A percentile compares a stretch with the other conserved stretches of the same genome.
These are phyloP conservation scores for Eucalyptus regnans DNA, from an alignment of 345 rosid genomes.

Conservation along the genomic window DNA sequence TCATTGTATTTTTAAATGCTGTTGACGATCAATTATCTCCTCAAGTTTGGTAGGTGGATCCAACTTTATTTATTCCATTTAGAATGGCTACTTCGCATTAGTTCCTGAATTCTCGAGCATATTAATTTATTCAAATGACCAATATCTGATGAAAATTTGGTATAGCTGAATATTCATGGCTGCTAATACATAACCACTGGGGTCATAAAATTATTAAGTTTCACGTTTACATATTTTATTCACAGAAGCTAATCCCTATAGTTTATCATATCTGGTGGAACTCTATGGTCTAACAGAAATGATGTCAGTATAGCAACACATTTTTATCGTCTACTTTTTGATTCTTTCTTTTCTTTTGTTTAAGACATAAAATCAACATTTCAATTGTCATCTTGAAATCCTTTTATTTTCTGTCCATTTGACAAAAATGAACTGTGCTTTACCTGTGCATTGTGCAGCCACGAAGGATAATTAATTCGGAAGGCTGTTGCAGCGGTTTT, in stretches of 20 bases:
- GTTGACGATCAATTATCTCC: background rate
- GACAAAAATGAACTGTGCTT: background rate
- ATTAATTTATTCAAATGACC: background rate
- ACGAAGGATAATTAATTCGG: background rate
- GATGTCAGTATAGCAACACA: no score
- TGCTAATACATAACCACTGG: background rate
- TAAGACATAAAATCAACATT: background rate
- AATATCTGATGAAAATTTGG: background rate
- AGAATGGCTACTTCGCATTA: background rate
- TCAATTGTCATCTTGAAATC: background rate
- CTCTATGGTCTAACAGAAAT: background rate
- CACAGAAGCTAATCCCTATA: background rate
- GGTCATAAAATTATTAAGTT: background rate
- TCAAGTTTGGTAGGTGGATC: background rate
- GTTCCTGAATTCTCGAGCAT: background rate
- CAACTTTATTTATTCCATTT: background rate
- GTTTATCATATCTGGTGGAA: background rate
- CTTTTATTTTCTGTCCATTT: background rate
- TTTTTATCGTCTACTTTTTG: no score
- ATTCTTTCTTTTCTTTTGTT: background rate
- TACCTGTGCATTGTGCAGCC: background rate
- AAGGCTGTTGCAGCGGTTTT: background rate
- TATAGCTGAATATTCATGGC: background rate
- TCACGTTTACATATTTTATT: background rate
- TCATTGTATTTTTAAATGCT: background rate